Evolutionary conservation across 1,284 basidiomycete species (phyloP), one percentile per base, ranked within the genome.

Genomic region (Ceratobasidium papillatum): DNA sequence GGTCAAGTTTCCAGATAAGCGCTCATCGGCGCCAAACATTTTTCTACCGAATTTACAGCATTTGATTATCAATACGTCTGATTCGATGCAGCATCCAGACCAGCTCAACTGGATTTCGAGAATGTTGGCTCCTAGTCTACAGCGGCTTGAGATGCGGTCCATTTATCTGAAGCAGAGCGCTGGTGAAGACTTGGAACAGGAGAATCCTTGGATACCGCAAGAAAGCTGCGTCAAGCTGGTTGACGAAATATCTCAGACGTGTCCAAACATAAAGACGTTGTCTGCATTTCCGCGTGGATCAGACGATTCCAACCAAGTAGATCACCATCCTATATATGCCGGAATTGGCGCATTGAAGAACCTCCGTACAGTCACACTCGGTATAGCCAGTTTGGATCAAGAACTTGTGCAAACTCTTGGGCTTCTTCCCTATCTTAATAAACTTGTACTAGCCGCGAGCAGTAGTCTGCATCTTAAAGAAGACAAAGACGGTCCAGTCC

Each of bases 21-120:
- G 12, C 9, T 3, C 47, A 34, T 3, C 8, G 17, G 12, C n/a
- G 36, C 19, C 45, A 11, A 8, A 17, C 32, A 32, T 30, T 2
- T 36, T 51, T 4, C 47, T 65, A 5, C 63, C 47, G n/a, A 65
- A 65, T 9, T 38, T 65, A n/a, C 63, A 65, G 25, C 63, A 25
- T 14, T 17, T 65, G 30, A 9, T 64, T n/a, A 22, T 64, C 32
- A 49, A n/a, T 4, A 64, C 62, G 2, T 9, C 2, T 25, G 27
- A 30, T n/a, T 3, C 30, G 3, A 9, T 47, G 19, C 19, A 22
- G 1, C 0, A n/a, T 25, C n/a, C 11, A 27, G 34, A 47, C 2
- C 4, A 17, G 1, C 0, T 25, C 27, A 22, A 64, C 0, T 64
- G 63, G 63, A 25, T 52, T 4, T 32, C 19, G 17, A 36, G 14